Evolutionary conservation across 768 basidiomycete genomes (phyloP).

Genomic region (Termitomyces sp.): DNA sequence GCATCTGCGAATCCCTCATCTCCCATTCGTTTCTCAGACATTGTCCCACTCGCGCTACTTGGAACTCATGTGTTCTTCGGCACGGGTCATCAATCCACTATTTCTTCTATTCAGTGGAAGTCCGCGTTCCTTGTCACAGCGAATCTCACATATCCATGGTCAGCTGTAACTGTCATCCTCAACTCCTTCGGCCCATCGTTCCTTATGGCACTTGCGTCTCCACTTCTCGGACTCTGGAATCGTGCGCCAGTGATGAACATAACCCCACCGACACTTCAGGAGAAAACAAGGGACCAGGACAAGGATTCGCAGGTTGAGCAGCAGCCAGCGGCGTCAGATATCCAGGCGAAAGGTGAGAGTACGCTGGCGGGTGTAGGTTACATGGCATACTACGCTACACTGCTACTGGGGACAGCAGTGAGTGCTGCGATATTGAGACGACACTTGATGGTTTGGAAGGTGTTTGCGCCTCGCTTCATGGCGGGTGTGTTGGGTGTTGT

Average conservation of each 20-base stretch:
- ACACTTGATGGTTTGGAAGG: constrained; percentile 98
- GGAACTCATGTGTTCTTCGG: constrained; percentile 74
- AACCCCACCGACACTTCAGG: background rate
- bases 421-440: constrained; percentile 72
- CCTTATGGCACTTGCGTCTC: constrained; percentile 57
- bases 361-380: constrained; percentile 55
- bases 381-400: constrained; percentile 60
- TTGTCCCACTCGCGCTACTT: constrained; percentile 70
- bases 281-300: background rate
- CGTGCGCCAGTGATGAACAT: constrained; percentile 49
- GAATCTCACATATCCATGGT: constrained; percentile 63
- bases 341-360: constrained; percentile 30
- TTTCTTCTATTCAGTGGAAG: constrained; percentile 95
- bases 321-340: constrained; percentile 18
- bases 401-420: constrained; percentile 65
- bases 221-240: constrained; percentile 81
- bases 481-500: constrained; percentile 58
- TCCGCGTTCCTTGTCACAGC: constrained; percentile 78
- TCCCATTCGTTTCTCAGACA: constrained; percentile 55
- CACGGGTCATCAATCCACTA: constrained; percentile 89
- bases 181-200: constrained; percentile 77
- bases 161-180: constrained; percentile 64
- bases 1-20: constrained; percentile 22
- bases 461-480: constrained; percentile 96
- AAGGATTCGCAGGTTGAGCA: background rate